phyloP scores from a whole-genome alignment of 2,329 filamentous ascomycete genomes.

The Fusarium virguliforme region DNA sequence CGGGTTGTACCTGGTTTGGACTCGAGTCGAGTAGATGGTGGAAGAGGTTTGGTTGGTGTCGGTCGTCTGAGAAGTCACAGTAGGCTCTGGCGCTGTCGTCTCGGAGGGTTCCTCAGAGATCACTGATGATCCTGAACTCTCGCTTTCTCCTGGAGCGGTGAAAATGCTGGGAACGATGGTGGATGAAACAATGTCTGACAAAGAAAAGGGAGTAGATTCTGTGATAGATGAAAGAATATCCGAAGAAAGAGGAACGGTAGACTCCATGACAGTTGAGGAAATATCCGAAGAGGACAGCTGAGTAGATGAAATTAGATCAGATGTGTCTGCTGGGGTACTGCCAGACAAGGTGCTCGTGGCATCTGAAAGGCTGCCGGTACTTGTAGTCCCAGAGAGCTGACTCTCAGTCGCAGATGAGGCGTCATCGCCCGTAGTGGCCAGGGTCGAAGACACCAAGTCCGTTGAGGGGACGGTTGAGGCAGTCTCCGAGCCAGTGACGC shows the following conservation, averaged over 20 bases:
- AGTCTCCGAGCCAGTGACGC: slow-evolving; percentile 28
- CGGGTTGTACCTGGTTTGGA: not conserved
- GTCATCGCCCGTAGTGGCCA: slow-evolving; percentile 2
- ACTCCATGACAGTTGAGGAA: slow-evolving; percentile 7
- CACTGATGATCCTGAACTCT: not conserved
- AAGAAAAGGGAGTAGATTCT: not conserved
- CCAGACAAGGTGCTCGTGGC: slow-evolving; percentile 12
- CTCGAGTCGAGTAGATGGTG: not conserved
- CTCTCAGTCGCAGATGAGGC: not conserved
- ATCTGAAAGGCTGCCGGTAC: slow-evolving; percentile 9
- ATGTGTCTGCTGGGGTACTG: not conserved
- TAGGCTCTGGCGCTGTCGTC: not conserved
- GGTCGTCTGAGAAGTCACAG: not conserved
- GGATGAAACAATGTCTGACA: slow-evolving; percentile 10
- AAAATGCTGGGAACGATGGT: slow-evolving; percentile 1
- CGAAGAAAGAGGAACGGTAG: slow-evolving; percentile 1
- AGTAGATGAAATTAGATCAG: not conserved
- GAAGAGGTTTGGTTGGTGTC: not conserved
- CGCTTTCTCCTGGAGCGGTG: not conserved
- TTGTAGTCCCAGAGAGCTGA: not conserved
- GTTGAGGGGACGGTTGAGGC: slow-evolving; percentile 21
- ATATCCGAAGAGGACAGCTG: slow-evolving; percentile 2
- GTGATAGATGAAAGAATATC: slow-evolving; percentile 5
- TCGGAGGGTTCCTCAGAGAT: not conserved
- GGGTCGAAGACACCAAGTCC: slow-evolving; percentile 15